These are phyloP conservation scores for Fusarium robinianum DNA, from an alignment of 2,329 filamentous ascomycete genomes.

Conservation along the genomic window DNA sequence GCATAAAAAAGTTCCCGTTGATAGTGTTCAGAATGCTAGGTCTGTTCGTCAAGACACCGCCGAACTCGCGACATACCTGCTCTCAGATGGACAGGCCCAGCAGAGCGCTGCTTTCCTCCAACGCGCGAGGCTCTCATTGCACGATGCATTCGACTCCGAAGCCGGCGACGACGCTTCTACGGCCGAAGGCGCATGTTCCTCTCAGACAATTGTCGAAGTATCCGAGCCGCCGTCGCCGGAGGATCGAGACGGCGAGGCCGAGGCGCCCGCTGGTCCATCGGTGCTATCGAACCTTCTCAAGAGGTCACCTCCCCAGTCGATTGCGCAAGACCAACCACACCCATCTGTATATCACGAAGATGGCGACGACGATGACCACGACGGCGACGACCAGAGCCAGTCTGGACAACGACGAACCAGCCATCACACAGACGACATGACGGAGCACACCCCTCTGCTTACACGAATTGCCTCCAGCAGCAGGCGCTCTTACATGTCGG, in stretches of 20 bases:
- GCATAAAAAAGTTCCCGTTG: constrained; percentile 53
- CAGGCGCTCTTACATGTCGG: constrained; percentile 41
- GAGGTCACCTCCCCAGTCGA: constrained; percentile 52
- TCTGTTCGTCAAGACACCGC: constrained; percentile 86
- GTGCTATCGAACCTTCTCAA: constrained; percentile 56
- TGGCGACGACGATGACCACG: constrained; percentile 9
- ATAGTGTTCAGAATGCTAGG: constrained; percentile 74
- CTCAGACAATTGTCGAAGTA: constrained; percentile 63
- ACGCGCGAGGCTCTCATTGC: constrained; percentile 38
- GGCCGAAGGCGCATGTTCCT: constrained; percentile 36
- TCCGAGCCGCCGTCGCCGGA: constrained; percentile 52
- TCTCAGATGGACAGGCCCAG: constrained; percentile 63
- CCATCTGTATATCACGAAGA: constrained; percentile 4
- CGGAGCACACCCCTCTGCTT: constrained; percentile 57
- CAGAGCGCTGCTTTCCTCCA: constrained; percentile 54
- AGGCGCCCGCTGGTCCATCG: constrained; percentile 42
- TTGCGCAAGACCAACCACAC: constrained; percentile 25
- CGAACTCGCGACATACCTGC: constrained; percentile 80
- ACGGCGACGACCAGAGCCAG: constrained; percentile 14
- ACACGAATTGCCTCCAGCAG: constrained; percentile 39
- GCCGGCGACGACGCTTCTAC: constrained; percentile 25
- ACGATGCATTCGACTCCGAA: constrained; percentile 36
- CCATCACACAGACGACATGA: constrained; percentile 26
- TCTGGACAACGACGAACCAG: constrained; percentile 14
- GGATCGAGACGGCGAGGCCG: constrained; percentile 16